Conservation (phyloP, 164 flowering plant genomes). For the Cinnamomum chago region DNA sequence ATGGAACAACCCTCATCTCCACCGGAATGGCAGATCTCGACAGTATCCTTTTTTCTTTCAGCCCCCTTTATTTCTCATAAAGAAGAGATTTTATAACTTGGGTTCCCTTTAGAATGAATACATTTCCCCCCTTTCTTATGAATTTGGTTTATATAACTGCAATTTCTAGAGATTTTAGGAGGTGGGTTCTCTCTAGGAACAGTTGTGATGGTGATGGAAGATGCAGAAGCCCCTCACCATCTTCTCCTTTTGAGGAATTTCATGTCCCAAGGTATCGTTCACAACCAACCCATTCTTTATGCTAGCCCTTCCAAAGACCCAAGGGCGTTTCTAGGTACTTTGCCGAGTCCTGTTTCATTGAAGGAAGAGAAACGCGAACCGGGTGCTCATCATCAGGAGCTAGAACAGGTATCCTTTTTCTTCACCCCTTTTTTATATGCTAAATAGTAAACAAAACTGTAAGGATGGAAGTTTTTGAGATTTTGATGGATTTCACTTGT, state of each 20-base stretch:
- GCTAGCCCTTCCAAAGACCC: constrained; percentile 79
- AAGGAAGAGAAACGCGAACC: constrained; percentile 54
- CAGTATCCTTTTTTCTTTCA: constrained; percentile 37
- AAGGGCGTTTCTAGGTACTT: constrained; percentile 80
- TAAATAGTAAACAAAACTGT: background rate
- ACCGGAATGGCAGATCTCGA: constrained; percentile 92
- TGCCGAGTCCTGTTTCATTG: constrained; percentile 58
- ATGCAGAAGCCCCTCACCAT: constrained; percentile 95
- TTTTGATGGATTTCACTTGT: background rate
- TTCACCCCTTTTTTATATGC: background rate
- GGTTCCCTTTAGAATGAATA: background rate
- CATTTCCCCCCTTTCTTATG: background rate
- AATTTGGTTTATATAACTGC: constrained; percentile 4
- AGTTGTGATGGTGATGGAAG: constrained; percentile 92
- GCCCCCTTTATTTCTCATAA: background rate
- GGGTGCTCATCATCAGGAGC: constrained; percentile 19
- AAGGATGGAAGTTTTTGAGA: background rate
- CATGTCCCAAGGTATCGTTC: constrained; percentile 93
- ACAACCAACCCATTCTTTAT: constrained; percentile 78
- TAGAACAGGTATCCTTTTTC: constrained; percentile 47
- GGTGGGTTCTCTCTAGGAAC: constrained; percentile 88
- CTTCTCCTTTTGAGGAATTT: constrained; percentile 85
- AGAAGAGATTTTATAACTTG: background rate
- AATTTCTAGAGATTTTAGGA: constrained; percentile 69
- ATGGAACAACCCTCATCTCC: constrained; percentile 66